A percentile compares a stretch with the other conserved stretches of the same genome.
These are phyloP conservation scores for Komagataella mondaviorum DNA, from an alignment of 805 yeast species.

Conservation along the genomic window DNA sequence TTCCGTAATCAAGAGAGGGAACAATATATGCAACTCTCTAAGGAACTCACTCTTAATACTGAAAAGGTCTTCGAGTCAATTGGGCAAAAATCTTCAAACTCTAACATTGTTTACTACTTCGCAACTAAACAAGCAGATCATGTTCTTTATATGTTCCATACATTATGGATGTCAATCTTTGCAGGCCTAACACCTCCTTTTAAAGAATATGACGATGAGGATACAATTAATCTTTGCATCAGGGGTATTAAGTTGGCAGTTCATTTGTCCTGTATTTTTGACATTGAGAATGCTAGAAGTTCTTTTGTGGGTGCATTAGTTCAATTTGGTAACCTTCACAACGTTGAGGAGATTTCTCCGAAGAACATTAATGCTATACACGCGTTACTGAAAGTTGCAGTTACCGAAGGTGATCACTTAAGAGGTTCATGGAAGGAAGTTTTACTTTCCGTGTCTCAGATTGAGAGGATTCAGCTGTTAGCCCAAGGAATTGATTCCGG, in stretches of 20 bases:
- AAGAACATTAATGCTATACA: conserved; percentile 78
- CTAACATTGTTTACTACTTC: conserved; percentile 46
- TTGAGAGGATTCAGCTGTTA: conserved; percentile 79
- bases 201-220: conserved; percentile 72
- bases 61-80: conserved; percentile 67
- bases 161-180: conserved; percentile 91
- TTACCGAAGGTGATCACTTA: conserved; percentile 64
- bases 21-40: conserved; percentile 86
- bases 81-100: conserved; percentile 32
- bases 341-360: conserved; percentile 59
- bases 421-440: conserved; percentile 76
- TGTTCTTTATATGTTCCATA: conserved; percentile 86
- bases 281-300: conserved; percentile 69
- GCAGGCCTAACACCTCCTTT: conserved; percentile 93
- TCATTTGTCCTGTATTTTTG: conserved; percentile 74
- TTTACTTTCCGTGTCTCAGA: conserved; percentile 71
- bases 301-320: conserved; percentile 85
- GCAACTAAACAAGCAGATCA: conserved; percentile 77
- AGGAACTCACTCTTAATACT: conserved; percentile 80
- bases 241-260: conserved; percentile 81
- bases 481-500: conserved; percentile 81
- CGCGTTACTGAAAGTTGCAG: conserved; percentile 62
- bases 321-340: conserved; percentile 73
- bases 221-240: conserved; percentile 52
- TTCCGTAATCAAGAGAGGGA: conserved; percentile 60